These are phyloP conservation scores for Pythium chondricola DNA, from an alignment of 352 stramenopile genomes.

Conservation along the genomic window DNA sequence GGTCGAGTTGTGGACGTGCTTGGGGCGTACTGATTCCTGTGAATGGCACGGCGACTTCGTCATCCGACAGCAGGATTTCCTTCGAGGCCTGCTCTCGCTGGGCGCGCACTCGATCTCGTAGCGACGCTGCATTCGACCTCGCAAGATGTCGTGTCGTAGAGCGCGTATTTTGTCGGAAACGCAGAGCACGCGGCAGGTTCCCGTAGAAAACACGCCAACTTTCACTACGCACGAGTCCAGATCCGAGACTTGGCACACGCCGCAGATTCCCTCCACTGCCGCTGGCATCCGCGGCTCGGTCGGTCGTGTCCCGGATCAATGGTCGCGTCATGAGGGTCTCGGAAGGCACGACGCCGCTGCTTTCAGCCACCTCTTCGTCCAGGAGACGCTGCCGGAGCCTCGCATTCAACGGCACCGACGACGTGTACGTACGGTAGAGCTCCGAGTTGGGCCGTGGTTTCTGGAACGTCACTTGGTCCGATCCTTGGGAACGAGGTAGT, in stretches of 20 bases:
- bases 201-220: constrained; percentile 66
- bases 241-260: constrained; percentile 4
- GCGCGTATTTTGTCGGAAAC: constrained; percentile 71
- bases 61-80: constrained; percentile 7
- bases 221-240: constrained; percentile 22
- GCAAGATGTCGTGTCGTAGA: constrained; percentile 76
- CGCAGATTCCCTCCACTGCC: not conserved
- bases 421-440: constrained; percentile 69
- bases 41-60: not conserved
- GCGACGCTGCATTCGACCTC: constrained; percentile 54
- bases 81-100: constrained; percentile 40
- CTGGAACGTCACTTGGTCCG: constrained; percentile 22
- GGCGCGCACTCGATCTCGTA: constrained; percentile 46
- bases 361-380: constrained; percentile 30
- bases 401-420: constrained; percentile 49
- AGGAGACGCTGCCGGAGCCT: constrained; percentile 49
- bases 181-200: constrained; percentile 54
- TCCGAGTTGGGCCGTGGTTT: constrained; percentile 48
- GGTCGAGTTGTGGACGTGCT: not conserved
- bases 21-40: not conserved
- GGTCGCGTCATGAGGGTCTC: constrained; percentile 13
- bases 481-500: constrained; percentile 27
- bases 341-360: constrained; percentile 5
- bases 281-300: not conserved
- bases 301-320: not conserved